These are phyloP conservation scores for Sisymbrium irio DNA, from an alignment of 345 rosid genomes.

Conservation along the genomic window DNA sequence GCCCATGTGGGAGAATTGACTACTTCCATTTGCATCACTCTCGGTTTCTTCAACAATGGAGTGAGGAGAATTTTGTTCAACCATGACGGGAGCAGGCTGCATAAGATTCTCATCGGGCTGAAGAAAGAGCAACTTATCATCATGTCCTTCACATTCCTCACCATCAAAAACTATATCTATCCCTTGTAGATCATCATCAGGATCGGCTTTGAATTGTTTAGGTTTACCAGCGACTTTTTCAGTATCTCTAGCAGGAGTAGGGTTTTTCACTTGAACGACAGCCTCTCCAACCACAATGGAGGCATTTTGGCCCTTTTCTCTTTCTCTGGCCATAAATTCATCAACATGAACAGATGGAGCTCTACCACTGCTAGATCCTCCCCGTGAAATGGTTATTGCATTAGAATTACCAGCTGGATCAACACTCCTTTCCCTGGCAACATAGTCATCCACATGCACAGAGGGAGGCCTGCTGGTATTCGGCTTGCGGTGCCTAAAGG, in stretches of 20 bases:
- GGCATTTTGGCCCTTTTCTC: constrained; percentile 79
- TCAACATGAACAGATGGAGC: constrained; percentile 99
- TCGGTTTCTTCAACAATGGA: constrained; percentile 94
- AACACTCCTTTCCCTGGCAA: constrained; percentile 88
- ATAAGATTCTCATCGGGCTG: constrained; percentile 86
- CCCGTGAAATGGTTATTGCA: constrained; percentile 75
- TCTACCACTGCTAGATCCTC: constrained; percentile 89
- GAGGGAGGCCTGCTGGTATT: constrained; percentile 99
- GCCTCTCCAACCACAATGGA: constrained; percentile 67
- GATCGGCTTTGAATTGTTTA: constrained; percentile 75
- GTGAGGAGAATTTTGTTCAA: constrained; percentile 79
- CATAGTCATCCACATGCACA: constrained; percentile 99
- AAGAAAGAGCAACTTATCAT: constrained; percentile 84
- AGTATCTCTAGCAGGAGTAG: constrained; percentile 51
- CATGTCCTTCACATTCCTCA: constrained; percentile 80
- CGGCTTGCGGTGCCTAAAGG: constrained; percentile 91
- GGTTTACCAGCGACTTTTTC: constrained; percentile 56
- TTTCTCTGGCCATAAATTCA: constrained; percentile 97
- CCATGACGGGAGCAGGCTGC: constrained; percentile 67
- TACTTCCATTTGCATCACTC: constrained; percentile 68
- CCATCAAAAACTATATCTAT: constrained; percentile 95
- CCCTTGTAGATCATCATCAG: constrained; percentile 93
- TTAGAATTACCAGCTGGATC: constrained; percentile 73
- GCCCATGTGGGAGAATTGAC: constrained; percentile 66
- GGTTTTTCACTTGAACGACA: constrained; percentile 49